These are phyloP conservation scores for Diddensiella transvaalensis DNA, from an alignment of 805 yeast species.

Conservation along the genomic window DNA sequence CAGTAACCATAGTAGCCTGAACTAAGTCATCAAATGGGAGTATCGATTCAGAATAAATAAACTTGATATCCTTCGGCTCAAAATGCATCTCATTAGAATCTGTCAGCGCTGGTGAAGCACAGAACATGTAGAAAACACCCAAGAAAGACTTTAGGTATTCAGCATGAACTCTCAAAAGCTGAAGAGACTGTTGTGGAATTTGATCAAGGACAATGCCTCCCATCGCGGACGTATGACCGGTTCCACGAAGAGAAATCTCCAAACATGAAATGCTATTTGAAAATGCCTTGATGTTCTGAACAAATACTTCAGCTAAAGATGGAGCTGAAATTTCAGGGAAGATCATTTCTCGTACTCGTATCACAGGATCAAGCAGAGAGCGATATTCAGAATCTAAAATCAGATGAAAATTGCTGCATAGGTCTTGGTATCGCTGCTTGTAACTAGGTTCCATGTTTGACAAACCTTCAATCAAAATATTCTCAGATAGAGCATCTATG, in stretches of 20 bases:
- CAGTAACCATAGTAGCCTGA: slow-evolving; percentile 6
- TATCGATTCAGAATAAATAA: not conserved
- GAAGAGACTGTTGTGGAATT: slow-evolving; percentile 56
- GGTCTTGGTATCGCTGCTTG: not conserved
- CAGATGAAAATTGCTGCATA: not conserved
- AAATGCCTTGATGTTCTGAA: slow-evolving; percentile 24
- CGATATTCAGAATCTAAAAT: no score
- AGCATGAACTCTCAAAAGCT: slow-evolving; percentile 51
- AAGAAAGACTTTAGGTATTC: slow-evolving; percentile 30
- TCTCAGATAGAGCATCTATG: not conserved
- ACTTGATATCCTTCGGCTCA: not conserved
- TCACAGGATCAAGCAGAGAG: not conserved
- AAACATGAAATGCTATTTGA: slow-evolving; percentile 58
- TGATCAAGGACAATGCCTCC: slow-evolving; percentile 51
- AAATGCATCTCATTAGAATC: not conserved
- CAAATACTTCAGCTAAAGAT: not conserved
- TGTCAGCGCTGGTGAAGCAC: not conserved
- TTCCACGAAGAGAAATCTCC: slow-evolving; percentile 64
- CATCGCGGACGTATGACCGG: slow-evolving; percentile 27
- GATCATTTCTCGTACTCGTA: not conserved
- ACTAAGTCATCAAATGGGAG: slow-evolving; percentile 15
- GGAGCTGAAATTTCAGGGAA: not conserved
- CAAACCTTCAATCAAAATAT: not conserved
- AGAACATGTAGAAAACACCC: not conserved
- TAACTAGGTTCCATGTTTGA: not conserved